Conservation (phyloP, 2,329 filamentous ascomycete species). For the Chalaropsis ovoidea region DNA sequence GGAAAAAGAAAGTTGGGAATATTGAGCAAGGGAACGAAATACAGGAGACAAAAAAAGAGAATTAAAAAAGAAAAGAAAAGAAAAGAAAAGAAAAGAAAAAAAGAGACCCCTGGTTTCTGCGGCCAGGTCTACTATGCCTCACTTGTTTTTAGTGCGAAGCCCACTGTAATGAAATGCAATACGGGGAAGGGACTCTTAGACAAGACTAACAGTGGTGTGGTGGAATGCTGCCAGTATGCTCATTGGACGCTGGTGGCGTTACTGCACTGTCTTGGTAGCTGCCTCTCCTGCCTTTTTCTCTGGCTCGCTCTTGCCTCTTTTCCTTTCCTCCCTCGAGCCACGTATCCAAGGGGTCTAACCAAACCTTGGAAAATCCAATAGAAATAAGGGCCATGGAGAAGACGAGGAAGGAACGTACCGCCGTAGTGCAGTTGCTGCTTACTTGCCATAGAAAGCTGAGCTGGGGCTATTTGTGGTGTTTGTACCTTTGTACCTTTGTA, state of each 20-base stretch:
- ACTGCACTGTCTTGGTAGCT: background rate
- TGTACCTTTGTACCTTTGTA: background rate
- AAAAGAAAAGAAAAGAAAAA: constrained; percentile 1
- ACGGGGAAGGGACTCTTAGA: background rate
- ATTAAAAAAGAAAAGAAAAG: constrained; percentile 13
- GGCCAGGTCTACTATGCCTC: constrained; percentile 3
- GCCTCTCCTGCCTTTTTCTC: too few relatives aligned
- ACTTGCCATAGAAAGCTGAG: background rate
- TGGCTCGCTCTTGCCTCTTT: background rate
- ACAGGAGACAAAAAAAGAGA: background rate
- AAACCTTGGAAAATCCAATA: background rate
- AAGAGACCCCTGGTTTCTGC: constrained; percentile 1
- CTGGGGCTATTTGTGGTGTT: background rate
- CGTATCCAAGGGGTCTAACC: background rate
- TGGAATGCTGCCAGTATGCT: background rate
- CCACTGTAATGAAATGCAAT: constrained; percentile 8
- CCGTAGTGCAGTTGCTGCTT: too few relatives aligned
- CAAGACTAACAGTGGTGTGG: background rate
- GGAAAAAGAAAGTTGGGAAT: constrained; percentile 20
- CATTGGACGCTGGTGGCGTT: background rate
- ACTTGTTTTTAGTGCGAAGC: constrained; percentile 7
- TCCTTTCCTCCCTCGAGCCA: constrained; percentile 5
- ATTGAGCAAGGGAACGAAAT: constrained; percentile 6
- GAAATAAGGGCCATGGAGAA: background rate
- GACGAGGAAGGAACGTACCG: background rate